Evolutionary conservation across 371 early-diverging fungal genomes (phyloP), one percentile per base, ranked within the genome.

Genomic region (Capillidium heterosporum): DNA sequence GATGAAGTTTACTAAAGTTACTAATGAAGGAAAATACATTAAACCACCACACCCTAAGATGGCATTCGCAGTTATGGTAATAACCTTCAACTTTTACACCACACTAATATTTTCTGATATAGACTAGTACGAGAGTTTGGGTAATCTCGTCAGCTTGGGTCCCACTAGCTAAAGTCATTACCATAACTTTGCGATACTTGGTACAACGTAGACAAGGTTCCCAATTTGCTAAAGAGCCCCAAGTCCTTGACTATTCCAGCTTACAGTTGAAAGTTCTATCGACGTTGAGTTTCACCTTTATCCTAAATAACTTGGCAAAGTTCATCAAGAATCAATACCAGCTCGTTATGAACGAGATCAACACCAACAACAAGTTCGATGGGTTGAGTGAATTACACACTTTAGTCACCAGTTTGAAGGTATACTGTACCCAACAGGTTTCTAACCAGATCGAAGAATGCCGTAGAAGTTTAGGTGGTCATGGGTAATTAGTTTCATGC

Each of bases 1-100:
- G 57, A 80, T 84, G 71, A 74, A 82, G 26, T 87, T 79, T 70
- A 76, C 84, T 51, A 72, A 75, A 53, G 86, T 92, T 1, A 70
- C 76, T 3, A 63, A 69, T 35, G 73, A 78, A 76, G 91, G 91
- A 26, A 70, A 71, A 31, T 86, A 86, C 53, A 65, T 70, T 59
- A 76, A 72, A 28, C 90, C 91, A 1, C 75, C 81, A 11, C 44
- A 44, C 44, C 23, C 44, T 21, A 44, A 44, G 23, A 19, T 44
- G 10, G 44, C 23, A 44, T 44, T 19, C 23, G 44, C 44, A 3
- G 44, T 44, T 19, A 44, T 44, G 44, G 44, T 44, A 44, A 44
- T 4, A 19, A 13, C 44, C 3, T 44, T 44, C 5, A 4, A 19
- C 44, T 44, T 21, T n/a, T 44, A 44, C 3, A 10, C 23, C 4